Evolutionary conservation across 768 basidiomycete species (phyloP).

Genomic region (Xerocomellus amylosporus): DNA sequence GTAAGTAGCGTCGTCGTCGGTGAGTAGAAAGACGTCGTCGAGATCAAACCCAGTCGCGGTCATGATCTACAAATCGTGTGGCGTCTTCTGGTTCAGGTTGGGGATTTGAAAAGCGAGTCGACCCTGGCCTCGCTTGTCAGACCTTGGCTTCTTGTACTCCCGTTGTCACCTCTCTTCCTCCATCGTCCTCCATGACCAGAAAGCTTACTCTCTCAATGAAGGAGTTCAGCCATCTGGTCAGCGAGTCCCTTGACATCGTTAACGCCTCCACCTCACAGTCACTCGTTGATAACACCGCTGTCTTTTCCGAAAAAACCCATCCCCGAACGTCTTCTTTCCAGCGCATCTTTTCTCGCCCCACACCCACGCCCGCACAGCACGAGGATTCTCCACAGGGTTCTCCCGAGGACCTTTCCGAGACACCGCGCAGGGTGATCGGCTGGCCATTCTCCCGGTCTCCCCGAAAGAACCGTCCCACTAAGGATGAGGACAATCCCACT

Average conservation of each 20-base stretch:
- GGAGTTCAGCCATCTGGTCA: conserved; percentile 35
- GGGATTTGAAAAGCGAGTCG: conserved; percentile 6
- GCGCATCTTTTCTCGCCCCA: conserved; percentile 31
- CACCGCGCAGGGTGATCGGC: conserved; percentile 27
- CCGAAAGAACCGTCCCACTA: conserved; percentile 13
- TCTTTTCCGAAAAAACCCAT: conserved; percentile 24
- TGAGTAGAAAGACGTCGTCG: background rate
- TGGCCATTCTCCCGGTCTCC: conserved; percentile 33
- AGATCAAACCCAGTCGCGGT: background rate
- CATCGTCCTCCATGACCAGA: conserved; percentile 23
- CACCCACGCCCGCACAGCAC: conserved; percentile 8
- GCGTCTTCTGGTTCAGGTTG: background rate
- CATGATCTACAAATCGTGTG: conserved; percentile 13
- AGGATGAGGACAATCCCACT: conserved; percentile 3
- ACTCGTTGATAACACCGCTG: conserved; percentile 22
- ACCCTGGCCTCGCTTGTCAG: conserved; percentile 21
- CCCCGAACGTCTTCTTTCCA: conserved; percentile 25
- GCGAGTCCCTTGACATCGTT: conserved; percentile 31
- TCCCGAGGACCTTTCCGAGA: conserved; percentile 10
- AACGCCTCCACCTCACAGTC: conserved; percentile 11
- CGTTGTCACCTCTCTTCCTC: conserved; percentile 2
- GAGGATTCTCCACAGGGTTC: conserved; percentile 6
- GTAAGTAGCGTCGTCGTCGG: background rate
- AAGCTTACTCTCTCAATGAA: conserved; percentile 29
- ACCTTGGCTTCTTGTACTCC: background rate